These are phyloP conservation scores for Triticum monococcum DNA, from an alignment of 176 grass and related monocot species.

Conservation along the genomic window DNA sequence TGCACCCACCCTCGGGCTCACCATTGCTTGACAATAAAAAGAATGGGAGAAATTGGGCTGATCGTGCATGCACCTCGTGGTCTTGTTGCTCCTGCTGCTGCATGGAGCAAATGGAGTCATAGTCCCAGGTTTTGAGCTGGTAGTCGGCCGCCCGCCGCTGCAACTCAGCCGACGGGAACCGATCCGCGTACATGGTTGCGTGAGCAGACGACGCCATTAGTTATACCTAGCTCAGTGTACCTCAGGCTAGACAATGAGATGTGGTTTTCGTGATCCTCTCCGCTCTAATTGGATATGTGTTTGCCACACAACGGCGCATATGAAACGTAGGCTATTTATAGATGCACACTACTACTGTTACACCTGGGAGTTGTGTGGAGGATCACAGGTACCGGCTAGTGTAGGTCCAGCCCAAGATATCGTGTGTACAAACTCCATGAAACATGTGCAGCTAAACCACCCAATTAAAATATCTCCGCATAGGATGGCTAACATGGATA, in stretches of 20 bases:
- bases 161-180: neutral
- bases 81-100: neutral
- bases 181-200: neutral
- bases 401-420: no score
- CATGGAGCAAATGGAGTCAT: conserved; percentile 14
- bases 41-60: no score
- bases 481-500: no score
- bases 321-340: neutral
- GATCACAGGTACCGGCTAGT: no score
- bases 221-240: neutral
- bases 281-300: neutral
- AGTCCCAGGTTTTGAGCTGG: conserved; percentile 6
- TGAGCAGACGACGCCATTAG: neutral
- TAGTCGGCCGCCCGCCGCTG: neutral
- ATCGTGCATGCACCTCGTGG: neutral
- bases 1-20: no score
- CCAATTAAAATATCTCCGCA: no score
- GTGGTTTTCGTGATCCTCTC: no score
- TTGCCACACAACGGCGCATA: neutral
- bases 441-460: no score
- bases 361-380: no score
- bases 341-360: neutral
- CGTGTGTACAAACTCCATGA: no score
- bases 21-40: no score
- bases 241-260: neutral